Evolutionary conservation across 164 flowering plant species (phyloP).

Genomic region (Kingdonia uniflora): DNA sequence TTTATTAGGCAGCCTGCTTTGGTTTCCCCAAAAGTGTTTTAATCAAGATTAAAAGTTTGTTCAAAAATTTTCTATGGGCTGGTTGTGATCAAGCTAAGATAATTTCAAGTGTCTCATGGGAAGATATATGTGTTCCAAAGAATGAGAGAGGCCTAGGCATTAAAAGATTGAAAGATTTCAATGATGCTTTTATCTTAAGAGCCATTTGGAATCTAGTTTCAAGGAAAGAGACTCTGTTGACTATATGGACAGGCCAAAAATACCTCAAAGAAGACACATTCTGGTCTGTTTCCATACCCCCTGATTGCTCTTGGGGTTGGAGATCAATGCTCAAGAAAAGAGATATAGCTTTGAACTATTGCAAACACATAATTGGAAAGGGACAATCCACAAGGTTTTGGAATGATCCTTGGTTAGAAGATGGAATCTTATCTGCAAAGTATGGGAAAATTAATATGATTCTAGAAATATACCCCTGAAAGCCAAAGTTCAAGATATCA

Average conservation of each 20-base stretch:
- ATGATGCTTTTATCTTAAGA: background rate
- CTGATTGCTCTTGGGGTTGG: no score
- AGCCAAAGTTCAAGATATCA: no score
- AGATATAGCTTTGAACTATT: no score
- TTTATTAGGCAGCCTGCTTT: no score
- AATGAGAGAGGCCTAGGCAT: background rate
- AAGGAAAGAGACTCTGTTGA: background rate
- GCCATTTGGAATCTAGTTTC: background rate
- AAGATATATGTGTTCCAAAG: background rate
- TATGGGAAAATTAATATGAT: no score
- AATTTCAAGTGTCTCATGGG: background rate
- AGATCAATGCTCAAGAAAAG: no score
- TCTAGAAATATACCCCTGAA: no score
- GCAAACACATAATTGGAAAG: no score
- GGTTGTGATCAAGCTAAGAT: background rate
- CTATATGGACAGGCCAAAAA: background rate
- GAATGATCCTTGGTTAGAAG: no score
- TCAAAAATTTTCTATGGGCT: background rate
- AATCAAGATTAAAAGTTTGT: background rate
- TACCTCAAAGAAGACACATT: background rate
- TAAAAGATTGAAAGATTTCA: background rate
- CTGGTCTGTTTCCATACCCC: background rate
- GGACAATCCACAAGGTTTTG: no score
- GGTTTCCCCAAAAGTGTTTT: no score
- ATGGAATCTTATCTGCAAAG: no score